These are phyloP conservation scores for Amauroascus verrucosus DNA, from an alignment of 2,329 filamentous ascomycete genomes.

Conservation along the genomic window DNA sequence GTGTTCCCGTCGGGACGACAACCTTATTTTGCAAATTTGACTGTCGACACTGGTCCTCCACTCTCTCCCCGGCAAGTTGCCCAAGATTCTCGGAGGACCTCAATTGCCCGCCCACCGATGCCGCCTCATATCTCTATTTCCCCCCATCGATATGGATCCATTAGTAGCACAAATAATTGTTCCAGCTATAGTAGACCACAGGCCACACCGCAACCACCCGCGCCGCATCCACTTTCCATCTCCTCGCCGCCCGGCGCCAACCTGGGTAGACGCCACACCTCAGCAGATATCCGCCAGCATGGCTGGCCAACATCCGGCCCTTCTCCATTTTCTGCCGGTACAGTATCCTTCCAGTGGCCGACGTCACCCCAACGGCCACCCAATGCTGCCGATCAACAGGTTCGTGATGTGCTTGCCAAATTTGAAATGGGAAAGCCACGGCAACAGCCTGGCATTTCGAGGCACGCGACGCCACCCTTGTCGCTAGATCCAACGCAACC, in stretches of 20 bases:
- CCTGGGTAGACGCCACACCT: constrained; percentile 76
- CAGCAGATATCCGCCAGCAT: constrained; percentile 85
- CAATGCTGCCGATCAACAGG: constrained; percentile 49
- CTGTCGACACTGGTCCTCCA: constrained; percentile 58
- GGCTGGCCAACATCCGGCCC: constrained; percentile 54
- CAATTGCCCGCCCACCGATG: constrained; percentile 62
- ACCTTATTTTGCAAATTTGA: constrained; percentile 52
- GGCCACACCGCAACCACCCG: constrained; percentile 51
- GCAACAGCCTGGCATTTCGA: constrained; percentile 38
- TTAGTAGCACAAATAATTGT: constrained; percentile 55
- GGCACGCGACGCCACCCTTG: constrained; percentile 46
- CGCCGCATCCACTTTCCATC: constrained; percentile 52
- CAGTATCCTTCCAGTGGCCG: constrained; percentile 54
- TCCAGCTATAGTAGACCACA: constrained; percentile 62
- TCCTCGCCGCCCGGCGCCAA: constrained; percentile 52
- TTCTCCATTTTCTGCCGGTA: constrained; percentile 58
- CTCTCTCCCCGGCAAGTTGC: constrained; percentile 80
- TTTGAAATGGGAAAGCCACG: constrained; percentile 54
- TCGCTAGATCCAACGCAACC: constrained; percentile 35
- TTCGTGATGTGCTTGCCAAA: constrained; percentile 52
- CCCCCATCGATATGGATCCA: constrained; percentile 77
- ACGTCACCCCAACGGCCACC: constrained; percentile 50
- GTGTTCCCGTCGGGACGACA: constrained; percentile 53
- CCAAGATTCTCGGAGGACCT: constrained; percentile 65
- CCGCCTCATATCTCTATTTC: constrained; percentile 72